These are phyloP conservation scores for Paraconiothyrium sp. DNA, from an alignment of 2,329 filamentous ascomycete genomes.

Conservation along the genomic window DNA sequence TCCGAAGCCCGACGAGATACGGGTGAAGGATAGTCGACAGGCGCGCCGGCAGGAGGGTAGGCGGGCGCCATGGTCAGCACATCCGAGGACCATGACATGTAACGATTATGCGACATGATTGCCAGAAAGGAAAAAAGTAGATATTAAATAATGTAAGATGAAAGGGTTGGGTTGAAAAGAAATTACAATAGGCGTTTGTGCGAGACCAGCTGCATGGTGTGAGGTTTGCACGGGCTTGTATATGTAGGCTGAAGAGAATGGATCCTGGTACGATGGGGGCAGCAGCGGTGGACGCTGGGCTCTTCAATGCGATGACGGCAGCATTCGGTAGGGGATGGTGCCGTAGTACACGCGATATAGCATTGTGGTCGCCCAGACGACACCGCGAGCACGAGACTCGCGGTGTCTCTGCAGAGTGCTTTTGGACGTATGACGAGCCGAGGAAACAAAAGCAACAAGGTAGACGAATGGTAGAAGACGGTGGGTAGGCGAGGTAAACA, in stretches of 20 bases:
- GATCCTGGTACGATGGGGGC: constrained; percentile 21
- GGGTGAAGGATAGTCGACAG: constrained; percentile 47
- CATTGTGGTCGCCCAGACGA: constrained; percentile 35
- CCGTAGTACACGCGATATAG: constrained; percentile 35
- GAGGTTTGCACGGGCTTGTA: constrained; percentile 40
- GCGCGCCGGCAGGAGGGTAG: constrained; percentile 45
- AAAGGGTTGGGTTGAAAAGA: constrained; percentile 28
- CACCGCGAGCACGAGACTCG: constrained; percentile 41
- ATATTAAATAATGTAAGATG: constrained; percentile 19
- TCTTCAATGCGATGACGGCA: constrained; percentile 36
- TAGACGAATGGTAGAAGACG: constrained; percentile 31
- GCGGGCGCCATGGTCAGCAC: constrained; percentile 48
- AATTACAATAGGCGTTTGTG: constrained; percentile 41
- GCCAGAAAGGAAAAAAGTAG: constrained; percentile 20
- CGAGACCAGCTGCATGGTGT: constrained; percentile 29
- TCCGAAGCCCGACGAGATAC: constrained; percentile 44
- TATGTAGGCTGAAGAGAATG: constrained; percentile 39
- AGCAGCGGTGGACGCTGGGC: constrained; percentile 20
- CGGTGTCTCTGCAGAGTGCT: constrained; percentile 40
- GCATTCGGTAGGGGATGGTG: constrained; percentile 35
- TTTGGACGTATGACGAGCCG: constrained; percentile 26
- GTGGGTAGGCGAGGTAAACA: constrained; percentile 30
- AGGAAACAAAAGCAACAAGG: constrained; percentile 23
- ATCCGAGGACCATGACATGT: constrained; percentile 45
- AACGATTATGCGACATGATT: constrained; percentile 44